Percentiles rank a stretch among this genome's conserved stretches.
phyloP scores from a whole-genome alignment of 2,329 filamentous ascomycete species.

The Onygenales sp. region DNA sequence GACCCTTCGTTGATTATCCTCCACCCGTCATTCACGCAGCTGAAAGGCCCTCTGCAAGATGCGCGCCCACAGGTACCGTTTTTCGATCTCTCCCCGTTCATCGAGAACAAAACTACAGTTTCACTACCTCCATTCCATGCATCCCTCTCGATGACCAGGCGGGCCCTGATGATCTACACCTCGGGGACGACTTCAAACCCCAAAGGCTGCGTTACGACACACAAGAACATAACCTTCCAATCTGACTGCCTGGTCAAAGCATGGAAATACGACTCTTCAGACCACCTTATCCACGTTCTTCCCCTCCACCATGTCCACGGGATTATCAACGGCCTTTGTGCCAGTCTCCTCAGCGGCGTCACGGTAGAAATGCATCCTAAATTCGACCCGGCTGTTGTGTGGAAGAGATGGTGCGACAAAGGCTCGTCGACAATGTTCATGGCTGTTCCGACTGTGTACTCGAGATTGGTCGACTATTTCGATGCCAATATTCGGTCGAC shows the following conservation, averaged over 20 bases:
- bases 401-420: constrained; percentile 35
- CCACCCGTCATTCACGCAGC: constrained; percentile 29
- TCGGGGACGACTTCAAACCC: constrained; percentile 33
- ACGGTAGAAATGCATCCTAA: constrained; percentile 40
- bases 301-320: constrained; percentile 44
- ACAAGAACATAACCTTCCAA: constrained; percentile 30
- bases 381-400: constrained; percentile 37
- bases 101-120: constrained; percentile 8
- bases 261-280: constrained; percentile 32
- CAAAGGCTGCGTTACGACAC: constrained; percentile 36
- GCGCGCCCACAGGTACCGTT: constrained; percentile 20
- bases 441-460: constrained; percentile 44
- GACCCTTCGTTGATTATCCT: constrained; percentile 33
- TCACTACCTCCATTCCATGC: constrained; percentile 24
- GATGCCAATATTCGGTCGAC: constrained; percentile 29
- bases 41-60: constrained; percentile 23
- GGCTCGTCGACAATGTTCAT: constrained; percentile 40
- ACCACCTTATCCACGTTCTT: constrained; percentile 41
- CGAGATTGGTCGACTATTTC: constrained; percentile 38
- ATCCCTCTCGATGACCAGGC: constrained; percentile 19
- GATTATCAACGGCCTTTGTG: constrained; percentile 41
- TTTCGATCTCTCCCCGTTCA: constrained; percentile 20
- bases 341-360: constrained; percentile 36
- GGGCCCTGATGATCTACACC: constrained; percentile 35
- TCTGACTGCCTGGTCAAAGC: constrained; percentile 22